Conservation (phyloP, 1,284 basidiomycete genomes). For the Agroathelia rolfsii region DNA sequence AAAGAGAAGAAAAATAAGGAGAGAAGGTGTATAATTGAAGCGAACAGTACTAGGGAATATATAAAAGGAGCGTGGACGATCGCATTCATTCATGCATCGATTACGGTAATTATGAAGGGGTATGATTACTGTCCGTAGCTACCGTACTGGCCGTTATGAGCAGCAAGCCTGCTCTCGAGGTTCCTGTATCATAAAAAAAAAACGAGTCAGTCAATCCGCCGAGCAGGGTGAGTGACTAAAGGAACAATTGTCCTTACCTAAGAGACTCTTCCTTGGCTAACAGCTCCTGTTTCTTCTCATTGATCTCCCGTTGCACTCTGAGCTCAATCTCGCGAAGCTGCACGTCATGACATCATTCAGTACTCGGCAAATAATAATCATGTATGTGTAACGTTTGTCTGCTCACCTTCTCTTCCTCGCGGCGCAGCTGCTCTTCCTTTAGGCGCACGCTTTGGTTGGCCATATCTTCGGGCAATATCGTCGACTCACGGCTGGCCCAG, state of each 20-base stretch:
- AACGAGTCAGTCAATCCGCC: constrained; percentile 6
- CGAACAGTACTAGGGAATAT: too few species aligned
- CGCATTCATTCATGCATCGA: too few species aligned
- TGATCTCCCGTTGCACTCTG: constrained; percentile 97
- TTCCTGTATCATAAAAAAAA: constrained; percentile 41
- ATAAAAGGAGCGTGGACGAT: too few species aligned
- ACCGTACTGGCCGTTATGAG: constrained; percentile 53
- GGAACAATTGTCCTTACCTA: constrained; percentile 45
- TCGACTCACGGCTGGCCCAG: constrained; percentile 66
- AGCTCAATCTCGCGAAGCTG: constrained; percentile 96
- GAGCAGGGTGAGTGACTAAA: constrained; percentile 6
- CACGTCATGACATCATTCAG: constrained; percentile 10
- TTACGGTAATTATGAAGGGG: too few species aligned
- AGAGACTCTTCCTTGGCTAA: constrained; percentile 88
- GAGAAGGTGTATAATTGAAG: too few species aligned
- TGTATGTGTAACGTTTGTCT: too few species aligned
- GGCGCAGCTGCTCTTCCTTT: constrained; percentile 97
- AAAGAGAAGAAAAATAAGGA: too few species aligned
- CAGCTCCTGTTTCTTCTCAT: constrained; percentile 96
- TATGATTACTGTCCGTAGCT: too few species aligned
- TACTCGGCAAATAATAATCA: background rate
- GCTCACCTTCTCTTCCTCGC: constrained; percentile 88
- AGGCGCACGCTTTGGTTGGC: constrained; percentile 93
- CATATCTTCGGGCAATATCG: constrained; percentile 90
- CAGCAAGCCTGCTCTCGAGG: constrained; percentile 82